Evolutionary conservation across 2,329 filamentous ascomycete genomes (phyloP).

Genomic region (Endothia cerciana): DNA sequence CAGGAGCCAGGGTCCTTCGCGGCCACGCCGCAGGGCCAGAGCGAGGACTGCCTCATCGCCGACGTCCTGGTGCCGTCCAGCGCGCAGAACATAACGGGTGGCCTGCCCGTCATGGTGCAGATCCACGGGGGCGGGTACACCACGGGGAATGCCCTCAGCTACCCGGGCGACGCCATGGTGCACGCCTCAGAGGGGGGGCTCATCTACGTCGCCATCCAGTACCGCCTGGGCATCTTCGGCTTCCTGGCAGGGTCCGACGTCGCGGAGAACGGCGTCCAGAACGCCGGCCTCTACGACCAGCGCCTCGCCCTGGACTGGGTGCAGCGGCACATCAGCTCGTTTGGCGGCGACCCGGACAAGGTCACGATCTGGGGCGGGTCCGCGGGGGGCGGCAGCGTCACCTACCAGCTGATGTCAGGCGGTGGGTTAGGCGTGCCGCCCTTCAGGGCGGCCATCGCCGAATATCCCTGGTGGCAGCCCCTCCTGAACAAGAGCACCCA

Average conservation of each 20-base stretch:
- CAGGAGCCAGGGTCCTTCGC: neutral
- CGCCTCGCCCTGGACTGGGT: constrained; percentile 65
- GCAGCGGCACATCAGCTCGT: constrained; percentile 58
- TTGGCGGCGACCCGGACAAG: constrained; percentile 61
- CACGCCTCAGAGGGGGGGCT: constrained; percentile 35
- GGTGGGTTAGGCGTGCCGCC: constrained; percentile 49
- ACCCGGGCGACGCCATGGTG: constrained; percentile 19
- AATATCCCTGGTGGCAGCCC: constrained; percentile 54
- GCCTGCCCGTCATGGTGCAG: constrained; percentile 27
- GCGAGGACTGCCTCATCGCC: constrained; percentile 42
- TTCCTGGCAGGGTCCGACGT: constrained; percentile 64
- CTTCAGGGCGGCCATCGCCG: constrained; percentile 50
- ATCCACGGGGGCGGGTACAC: constrained; percentile 31
- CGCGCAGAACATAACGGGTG: constrained; percentile 22
- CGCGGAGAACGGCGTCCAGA: constrained; percentile 58
- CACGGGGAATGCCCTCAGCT: constrained; percentile 9
- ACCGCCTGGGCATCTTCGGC: constrained; percentile 64
- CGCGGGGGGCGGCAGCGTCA: constrained; percentile 62
- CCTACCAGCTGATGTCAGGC: constrained; percentile 52
- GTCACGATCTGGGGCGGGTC: constrained; percentile 65
- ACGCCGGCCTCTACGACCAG: constrained; percentile 67
- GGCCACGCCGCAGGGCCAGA: constrained; percentile 22
- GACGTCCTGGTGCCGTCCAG: constrained; percentile 38
- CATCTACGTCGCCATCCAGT: constrained; percentile 64
- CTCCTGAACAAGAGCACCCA: constrained; percentile 48